Base-by-base conservation (phyloP, 441 rosid species). In the Bocquillonia castaneifolia region DNA sequence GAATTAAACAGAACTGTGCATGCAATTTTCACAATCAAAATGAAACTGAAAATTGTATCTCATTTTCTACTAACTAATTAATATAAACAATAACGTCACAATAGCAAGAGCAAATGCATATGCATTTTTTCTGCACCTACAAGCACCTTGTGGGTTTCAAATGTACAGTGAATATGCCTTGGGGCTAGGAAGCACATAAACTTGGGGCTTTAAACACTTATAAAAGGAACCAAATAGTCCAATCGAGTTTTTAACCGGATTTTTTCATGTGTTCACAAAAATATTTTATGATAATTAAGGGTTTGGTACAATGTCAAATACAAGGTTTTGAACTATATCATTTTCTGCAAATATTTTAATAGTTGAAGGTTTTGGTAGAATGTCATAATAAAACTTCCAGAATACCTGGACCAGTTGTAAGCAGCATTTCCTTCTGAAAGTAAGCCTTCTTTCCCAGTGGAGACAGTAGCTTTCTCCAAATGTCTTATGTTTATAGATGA, bases 351-450 rank as follows among this genome's bases (percentile, higher is more conserved):
- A 68, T 0, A 44, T 47, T 47, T 48, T 34, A 59, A 36, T 40
- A 50, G 44, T 6, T 56, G n/a, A 42, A 40, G 40, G 44, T 5
- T 56, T 47, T 23, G 28, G 10, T 54, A 31, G 10, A 54, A 17
- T 26, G 12, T 13, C 34, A 45, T n/a, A 29, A 26, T 31, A 47
- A 29, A 52, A 40, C 23, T 59, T 39, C 48, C 51, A 68, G 63
- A 55, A 74, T 76, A 95, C 99, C 99, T 91, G 77, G 97, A 92
- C 99, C 99, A 95, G 72, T 85, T 95, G 81, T 89, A 92, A 37
- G 99, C 92, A 57, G 99, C 87, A 79, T 95, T 95, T 79, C 99
- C 99, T 85, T 95, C 99, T n/a, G 98, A 87, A n/a, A 95, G 79
- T 75, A 95, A 85, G 25, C 99, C 99, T 81, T 95, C 99, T 81